Percentiles rank a stretch among this genome's conserved stretches.
These are phyloP conservation scores for Fomitopsis betulina DNA, from an alignment of 1,284 basidiomycete genomes.

Conservation along the genomic window DNA sequence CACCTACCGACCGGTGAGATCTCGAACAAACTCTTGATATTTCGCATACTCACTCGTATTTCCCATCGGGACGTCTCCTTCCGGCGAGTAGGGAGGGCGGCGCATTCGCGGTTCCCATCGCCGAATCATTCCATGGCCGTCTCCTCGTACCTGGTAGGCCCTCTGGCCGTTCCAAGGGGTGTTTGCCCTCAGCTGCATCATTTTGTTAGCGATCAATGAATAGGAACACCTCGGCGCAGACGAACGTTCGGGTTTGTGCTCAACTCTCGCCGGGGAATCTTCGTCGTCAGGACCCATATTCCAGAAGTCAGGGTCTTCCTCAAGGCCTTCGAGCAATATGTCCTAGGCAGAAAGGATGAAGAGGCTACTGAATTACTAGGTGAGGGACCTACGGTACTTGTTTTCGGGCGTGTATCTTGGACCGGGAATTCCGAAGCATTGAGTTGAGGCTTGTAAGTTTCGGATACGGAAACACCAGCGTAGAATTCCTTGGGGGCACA, in stretches of 20 bases:
- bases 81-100: background rate
- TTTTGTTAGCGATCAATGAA: background rate
- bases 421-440: slow-evolving; percentile 55
- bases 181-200: background rate
- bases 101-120: background rate
- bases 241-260: background rate
- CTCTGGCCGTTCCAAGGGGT: background rate
- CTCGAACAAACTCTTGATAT: background rate
- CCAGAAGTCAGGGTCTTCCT: slow-evolving; percentile 66
- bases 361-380: background rate
- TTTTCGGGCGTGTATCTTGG: slow-evolving; percentile 64
- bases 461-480: slow-evolving; percentile 54
- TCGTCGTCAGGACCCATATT: slow-evolving; percentile 43
- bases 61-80: slow-evolving; percentile 40
- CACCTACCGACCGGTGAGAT: slow-evolving; percentile 43
- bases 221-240: background rate
- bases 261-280: slow-evolving; percentile 27
- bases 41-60: slow-evolving; percentile 41
- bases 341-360: slow-evolving; percentile 37
- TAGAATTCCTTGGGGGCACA: slow-evolving; percentile 49
- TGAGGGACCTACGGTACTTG: slow-evolving; percentile 38
- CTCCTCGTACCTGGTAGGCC: background rate
- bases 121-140: background rate
- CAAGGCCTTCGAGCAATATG: slow-evolving; percentile 56
- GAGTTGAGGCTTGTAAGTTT: slow-evolving; percentile 54